A percentile compares a stretch with the other conserved stretches of the same genome.
These are phyloP conservation scores for Glebionis coronaria DNA, from an alignment of 129 eudicot genomes.

Conservation along the genomic window DNA sequence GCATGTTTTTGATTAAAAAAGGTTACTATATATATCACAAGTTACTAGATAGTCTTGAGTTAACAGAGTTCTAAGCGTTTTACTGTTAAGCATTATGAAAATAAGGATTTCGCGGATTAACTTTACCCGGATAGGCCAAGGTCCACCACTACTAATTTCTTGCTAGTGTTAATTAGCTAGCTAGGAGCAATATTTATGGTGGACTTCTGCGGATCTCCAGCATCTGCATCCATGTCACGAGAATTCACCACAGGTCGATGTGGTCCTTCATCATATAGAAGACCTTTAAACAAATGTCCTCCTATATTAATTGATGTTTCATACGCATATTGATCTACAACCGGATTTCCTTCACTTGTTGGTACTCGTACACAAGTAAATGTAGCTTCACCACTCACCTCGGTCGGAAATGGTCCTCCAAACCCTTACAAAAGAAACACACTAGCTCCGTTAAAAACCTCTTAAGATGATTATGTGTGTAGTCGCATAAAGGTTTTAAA, in stretches of 20 bases:
- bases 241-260: slow-evolving; percentile 1
- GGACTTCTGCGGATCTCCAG: slow-evolving; percentile 12
- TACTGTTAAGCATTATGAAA: too few relatives aligned
- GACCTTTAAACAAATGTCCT: slow-evolving; percentile 73
- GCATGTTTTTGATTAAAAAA: not conserved
- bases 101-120: too few relatives aligned
- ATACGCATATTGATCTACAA: slow-evolving; percentile 62
- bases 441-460: not conserved
- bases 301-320: slow-evolving; percentile 71
- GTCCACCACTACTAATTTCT: not conserved
- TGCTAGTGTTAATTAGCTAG: slow-evolving; percentile 8
- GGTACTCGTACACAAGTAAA: slow-evolving; percentile 69
- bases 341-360: slow-evolving; percentile 49
- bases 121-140: too few relatives aligned
- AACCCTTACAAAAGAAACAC: slow-evolving; percentile 35
- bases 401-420: slow-evolving; percentile 56
- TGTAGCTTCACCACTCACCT: slow-evolving; percentile 51
- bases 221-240: slow-evolving; percentile 8
- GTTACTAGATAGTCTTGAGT: too few relatives aligned
- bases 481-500: not conserved
- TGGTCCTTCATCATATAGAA: slow-evolving; percentile 67
- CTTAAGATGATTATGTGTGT: not conserved
- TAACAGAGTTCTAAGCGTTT: too few relatives aligned
- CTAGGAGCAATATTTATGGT: not conserved
- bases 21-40: too few relatives aligned